Base-by-base conservation (phyloP, 2,329 filamentous ascomycete species). In the Ascochyta clinopodiicola region DNA sequence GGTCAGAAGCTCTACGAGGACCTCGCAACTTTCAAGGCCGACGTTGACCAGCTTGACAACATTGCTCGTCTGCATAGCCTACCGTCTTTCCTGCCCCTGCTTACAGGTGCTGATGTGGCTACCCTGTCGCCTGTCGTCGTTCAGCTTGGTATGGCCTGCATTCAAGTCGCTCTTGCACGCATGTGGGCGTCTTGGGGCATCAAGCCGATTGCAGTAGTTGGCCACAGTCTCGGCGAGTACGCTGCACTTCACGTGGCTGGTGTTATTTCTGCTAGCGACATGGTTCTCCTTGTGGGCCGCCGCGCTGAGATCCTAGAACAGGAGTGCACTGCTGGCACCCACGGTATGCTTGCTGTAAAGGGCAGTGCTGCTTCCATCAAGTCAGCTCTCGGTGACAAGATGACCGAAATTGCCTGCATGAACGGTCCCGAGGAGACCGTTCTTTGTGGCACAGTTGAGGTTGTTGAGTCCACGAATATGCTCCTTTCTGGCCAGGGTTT, bases 391-490 rank as follows among this genome's bases (percentile, higher is more conserved):
- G 80, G 86, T 17, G 70, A 72, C 51, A 78, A 78, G 61, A 79
- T 79, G 64, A 76, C 76, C 31, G 81, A 84, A 63, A 76, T 87
- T 57, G 88, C 91, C 15, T 95, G 91, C 77, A 83, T 92, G 71
- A 96, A 96, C 64, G 86, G 88, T 0, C 86, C 88, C 0, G 80
- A 85, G 45, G 89, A 92, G 70, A 92, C 87, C 9, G 91, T 95
- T 2, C 79, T 95, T n/a, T 85, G 84, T 57, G 85, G 84, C 15
- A 82, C 81, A 50, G 82, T 84, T 44, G 79, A 86, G 35, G 80
- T 88, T 57, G 84, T 90, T 49, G 79, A 84, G 55, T 77, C 78
- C 4, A 78, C 86, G 15, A 80, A 73, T 54, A 74, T 82, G 8
- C 67, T 78, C 27, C 78, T 89, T 3, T 72, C 78, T 13, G 71